Evolutionary conservation across 345 rosid species (phyloP), one percentile per base, ranked within the genome.

Genomic region (Salix brachista): DNA sequence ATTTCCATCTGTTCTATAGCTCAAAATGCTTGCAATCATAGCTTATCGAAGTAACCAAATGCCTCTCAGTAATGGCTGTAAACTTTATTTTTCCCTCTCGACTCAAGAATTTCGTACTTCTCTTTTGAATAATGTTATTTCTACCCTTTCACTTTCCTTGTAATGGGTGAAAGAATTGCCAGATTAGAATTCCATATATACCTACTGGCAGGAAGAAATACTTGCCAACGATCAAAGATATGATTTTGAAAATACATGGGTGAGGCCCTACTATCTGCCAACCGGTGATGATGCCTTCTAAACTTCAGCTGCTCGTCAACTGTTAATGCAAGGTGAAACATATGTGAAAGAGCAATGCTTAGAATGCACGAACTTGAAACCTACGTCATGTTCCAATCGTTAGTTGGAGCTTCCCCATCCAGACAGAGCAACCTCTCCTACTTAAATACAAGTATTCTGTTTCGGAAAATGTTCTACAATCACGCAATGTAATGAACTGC

Each of bases 401-500:
- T 88, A 70, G 92, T 89, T 85, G 80, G 72, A 69, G 82, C 41
- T 79, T 89, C 90, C n/a, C 77, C 75, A 79, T 89, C 92, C 66
- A 58, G 75, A 83, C 72, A 70, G 79, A 16, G 3, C 19, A n/a
- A 41, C 68, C 67, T 67, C 77, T 71, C 86, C 79, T 67, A 77
- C 79, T 67, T 60, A 25, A 28, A 17, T 37, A 36, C 70, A 70
- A 8, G 18, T 32, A 65, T 41, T 64, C 13, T 37, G 39, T 28
- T 10, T 34, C 8, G 11, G 23, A 8, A 19, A 36, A 37, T n/a
- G 4, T 16, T 7, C 41, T 66, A 0, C 23, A 32, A 1, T 21
- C 37, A 18, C n/a, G 12, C 21, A 8, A 19, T 34, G n/a, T 18
- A 66, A 17, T 17, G 18, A 65, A 12, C 12, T 2, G 34, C 18